These are phyloP conservation scores for Ophiostoma ulmi DNA, from an alignment of 2,329 filamentous ascomycete species.

Conservation along the genomic window DNA sequence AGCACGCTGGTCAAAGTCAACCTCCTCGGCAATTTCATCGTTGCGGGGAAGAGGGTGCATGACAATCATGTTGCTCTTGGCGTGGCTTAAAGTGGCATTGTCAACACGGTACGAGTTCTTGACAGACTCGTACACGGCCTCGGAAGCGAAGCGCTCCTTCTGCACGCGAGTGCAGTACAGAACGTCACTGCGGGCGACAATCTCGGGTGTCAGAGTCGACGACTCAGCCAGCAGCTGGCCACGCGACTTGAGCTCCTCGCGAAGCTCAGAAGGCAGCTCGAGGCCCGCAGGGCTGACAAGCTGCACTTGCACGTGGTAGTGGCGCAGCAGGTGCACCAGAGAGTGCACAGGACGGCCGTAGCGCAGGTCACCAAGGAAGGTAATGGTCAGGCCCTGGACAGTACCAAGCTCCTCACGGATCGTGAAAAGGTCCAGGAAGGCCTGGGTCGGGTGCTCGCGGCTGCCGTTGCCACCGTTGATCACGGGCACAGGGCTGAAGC, in stretches of 20 bases:
- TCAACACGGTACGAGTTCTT: conserved; percentile 87
- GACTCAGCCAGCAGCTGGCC: conserved; percentile 74
- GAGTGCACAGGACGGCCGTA: conserved; percentile 96
- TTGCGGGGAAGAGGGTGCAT: conserved; percentile 95
- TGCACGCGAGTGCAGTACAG: conserved; percentile 96
- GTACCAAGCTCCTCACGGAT: conserved; percentile 97
- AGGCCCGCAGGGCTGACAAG: conserved; percentile 80
- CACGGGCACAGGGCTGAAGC: conserved; percentile 83
- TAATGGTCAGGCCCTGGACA: conserved; percentile 91
- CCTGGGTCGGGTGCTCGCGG: conserved; percentile 94
- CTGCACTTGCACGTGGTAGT: conserved; percentile 93
- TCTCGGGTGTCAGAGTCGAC: conserved; percentile 75
- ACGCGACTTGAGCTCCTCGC: conserved; percentile 63
- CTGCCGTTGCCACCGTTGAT: conserved; percentile 97
- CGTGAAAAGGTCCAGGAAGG: conserved; percentile 95
- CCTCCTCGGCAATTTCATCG: conserved; percentile 87
- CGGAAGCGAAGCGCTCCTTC: conserved; percentile 86
- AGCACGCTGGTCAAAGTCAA: conserved; percentile 93
- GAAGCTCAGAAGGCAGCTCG: conserved; percentile 68
- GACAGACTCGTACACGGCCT: conserved; percentile 75
- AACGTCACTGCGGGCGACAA: conserved; percentile 80
- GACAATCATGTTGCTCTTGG: conserved; percentile 89
- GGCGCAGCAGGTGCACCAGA: conserved; percentile 83
- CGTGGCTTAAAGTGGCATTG: conserved; percentile 81
- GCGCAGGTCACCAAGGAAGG: conserved; percentile 86